Conservation (phyloP, 2,329 filamentous ascomycete genomes). For the Cladophialophora bantiana region DNA sequence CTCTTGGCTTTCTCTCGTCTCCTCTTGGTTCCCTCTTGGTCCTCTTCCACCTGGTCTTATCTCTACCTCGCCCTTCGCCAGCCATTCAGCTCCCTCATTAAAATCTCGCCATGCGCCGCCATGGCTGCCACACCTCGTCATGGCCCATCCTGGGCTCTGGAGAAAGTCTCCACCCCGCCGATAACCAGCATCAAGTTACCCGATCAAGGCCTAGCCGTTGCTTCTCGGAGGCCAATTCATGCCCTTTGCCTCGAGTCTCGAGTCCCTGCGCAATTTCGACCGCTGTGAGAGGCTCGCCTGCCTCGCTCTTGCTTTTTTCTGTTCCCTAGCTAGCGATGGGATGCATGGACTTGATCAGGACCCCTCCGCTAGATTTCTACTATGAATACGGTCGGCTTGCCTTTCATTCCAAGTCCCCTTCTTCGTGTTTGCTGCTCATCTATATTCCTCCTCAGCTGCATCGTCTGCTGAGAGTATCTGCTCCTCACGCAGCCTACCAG, state of each 20-base stretch:
- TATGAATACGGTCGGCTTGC: conserved; percentile 18
- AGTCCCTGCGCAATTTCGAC: conserved; percentile 10
- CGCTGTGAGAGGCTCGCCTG: conserved; percentile 15
- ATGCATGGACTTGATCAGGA: conserved; percentile 22
- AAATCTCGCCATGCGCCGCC: conserved; percentile 7
- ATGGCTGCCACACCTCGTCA: conserved; percentile 5
- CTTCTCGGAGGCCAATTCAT: conserved; percentile 5
- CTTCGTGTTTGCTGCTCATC: neutral
- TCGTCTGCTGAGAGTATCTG: conserved; percentile 4
- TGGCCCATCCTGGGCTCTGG: conserved; percentile 16
- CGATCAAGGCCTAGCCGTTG: conserved; percentile 21
- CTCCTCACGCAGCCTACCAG: neutral
- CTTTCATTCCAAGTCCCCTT: conserved; percentile 2
- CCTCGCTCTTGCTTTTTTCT: conserved; percentile 13
- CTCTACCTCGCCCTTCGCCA: conserved; percentile 29
- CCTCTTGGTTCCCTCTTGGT: neutral
- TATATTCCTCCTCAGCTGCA: neutral
- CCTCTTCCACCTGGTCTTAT: conserved; percentile 29
- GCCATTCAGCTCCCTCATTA: conserved; percentile 26
- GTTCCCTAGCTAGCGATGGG: conserved; percentile 24
- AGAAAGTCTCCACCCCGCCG: conserved; percentile 17
- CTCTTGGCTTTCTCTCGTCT: conserved; percentile 3
- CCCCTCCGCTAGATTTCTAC: conserved; percentile 13
- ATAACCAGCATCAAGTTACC: conserved; percentile 35
- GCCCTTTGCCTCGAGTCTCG: conserved; percentile 1